Evolutionary conservation across 345 rosid species (phyloP).

Genomic region (Lumnitzera littorea): DNA sequence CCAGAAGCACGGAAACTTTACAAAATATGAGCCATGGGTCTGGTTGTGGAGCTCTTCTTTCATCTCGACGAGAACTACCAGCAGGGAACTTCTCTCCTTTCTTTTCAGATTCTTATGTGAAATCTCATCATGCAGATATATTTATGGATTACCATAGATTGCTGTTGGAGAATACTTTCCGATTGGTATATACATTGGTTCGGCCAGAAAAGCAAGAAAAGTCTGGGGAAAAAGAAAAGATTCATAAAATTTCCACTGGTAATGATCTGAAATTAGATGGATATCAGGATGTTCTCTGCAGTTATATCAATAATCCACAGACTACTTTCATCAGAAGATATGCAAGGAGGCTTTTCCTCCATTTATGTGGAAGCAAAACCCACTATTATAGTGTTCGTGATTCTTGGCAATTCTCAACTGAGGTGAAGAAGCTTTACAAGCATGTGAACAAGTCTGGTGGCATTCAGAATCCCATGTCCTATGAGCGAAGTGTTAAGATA

Average conservation of each 20-base stretch:
- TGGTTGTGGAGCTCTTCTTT: slow-evolving; percentile 90
- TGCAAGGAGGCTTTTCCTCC: slow-evolving; percentile 96
- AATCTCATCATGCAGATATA: slow-evolving; percentile 76
- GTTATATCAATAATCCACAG: slow-evolving; percentile 88
- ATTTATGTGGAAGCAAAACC: slow-evolving; percentile 94
- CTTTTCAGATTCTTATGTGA: slow-evolving; percentile 97
- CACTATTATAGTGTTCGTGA: slow-evolving; percentile 93
- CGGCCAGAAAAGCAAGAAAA: slow-evolving; percentile 99
- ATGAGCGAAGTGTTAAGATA: slow-evolving; percentile 92
- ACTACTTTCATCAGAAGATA: slow-evolving; percentile 95
- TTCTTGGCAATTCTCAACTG: slow-evolving; percentile 93
- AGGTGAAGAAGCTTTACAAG: slow-evolving; percentile 73
- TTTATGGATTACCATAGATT: slow-evolving; percentile 90
- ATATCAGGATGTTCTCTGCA: slow-evolving; percentile 95
- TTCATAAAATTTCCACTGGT: slow-evolving; percentile 41
- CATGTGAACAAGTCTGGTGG: slow-evolving; percentile 90
- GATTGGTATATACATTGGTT: slow-evolving; percentile 80
- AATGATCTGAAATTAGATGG: slow-evolving; percentile 95
- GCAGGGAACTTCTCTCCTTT: slow-evolving; percentile 94
- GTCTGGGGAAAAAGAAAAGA: slow-evolving; percentile 81
- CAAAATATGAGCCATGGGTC: slow-evolving; percentile 65
- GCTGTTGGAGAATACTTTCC: slow-evolving; percentile 85
- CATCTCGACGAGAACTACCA: slow-evolving; percentile 85
- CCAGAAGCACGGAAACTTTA: slow-evolving; percentile 44
- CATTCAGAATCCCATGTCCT: slow-evolving; percentile 70